Evolutionary conservation across 345 rosid species (phyloP).

Genomic region (Dimocarpus longan): DNA sequence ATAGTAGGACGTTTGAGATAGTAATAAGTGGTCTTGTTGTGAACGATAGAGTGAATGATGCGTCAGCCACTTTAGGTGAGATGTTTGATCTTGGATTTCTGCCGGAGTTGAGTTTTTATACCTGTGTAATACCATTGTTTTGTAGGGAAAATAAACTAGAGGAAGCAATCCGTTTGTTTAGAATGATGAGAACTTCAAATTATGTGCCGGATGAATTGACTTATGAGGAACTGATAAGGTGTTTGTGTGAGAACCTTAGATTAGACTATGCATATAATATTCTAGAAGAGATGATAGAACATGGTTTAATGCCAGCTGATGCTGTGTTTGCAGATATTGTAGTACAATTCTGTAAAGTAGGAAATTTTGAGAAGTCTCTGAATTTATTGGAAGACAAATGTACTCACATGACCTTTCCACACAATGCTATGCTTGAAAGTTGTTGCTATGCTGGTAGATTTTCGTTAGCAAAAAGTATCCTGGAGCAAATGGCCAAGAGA

Average conservation of each 20-base stretch:
- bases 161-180: conserved; percentile 41
- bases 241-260: conserved; percentile 43
- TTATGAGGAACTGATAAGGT: conserved; percentile 35
- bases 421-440: conserved; percentile 49
- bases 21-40: conserved; percentile 45
- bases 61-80: conserved; percentile 38
- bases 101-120: conserved; percentile 40
- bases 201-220: conserved; percentile 32
- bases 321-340: conserved; percentile 42
- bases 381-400: conserved; percentile 46
- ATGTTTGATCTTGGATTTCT: conserved; percentile 37
- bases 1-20: conserved; percentile 49
- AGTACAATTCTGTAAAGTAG: conserved; percentile 38
- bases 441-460: conserved; percentile 45
- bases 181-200: conserved; percentile 43
- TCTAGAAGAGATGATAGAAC: conserved; percentile 44
- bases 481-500: conserved; percentile 41
- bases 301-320: conserved; percentile 24
- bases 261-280: conserved; percentile 41
- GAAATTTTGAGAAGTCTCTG: conserved; percentile 36
- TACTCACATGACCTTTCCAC: conserved; percentile 34
- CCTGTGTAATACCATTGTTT: conserved; percentile 39
- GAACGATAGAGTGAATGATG: conserved; percentile 35
- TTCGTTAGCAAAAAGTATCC: conserved; percentile 38
- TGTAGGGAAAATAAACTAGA: conserved; percentile 43